These are phyloP conservation scores for Kernera saxatilis DNA, from an alignment of 345 rosid species.

Conservation along the genomic window DNA sequence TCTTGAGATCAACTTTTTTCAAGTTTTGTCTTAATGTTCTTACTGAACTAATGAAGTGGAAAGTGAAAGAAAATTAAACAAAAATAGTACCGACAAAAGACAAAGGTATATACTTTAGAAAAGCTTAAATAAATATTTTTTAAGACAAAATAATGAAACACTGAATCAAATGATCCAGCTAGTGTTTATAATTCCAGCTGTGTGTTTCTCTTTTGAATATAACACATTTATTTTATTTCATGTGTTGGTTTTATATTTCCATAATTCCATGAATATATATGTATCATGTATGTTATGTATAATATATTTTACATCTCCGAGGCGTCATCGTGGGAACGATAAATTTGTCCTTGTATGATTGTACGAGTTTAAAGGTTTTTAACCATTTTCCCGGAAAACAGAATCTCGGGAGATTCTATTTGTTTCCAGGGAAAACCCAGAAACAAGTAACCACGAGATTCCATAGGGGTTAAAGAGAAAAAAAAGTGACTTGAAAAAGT, in stretches of 20 bases:
- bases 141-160: background rate
- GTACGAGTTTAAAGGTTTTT: background rate
- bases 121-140: background rate
- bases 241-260: too few relatives aligned
- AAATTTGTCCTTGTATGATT: background rate
- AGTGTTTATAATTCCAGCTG: constrained; percentile 17
- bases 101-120: background rate
- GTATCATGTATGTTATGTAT: too few relatives aligned
- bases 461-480: background rate
- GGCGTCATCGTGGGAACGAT: background rate
- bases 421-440: background rate
- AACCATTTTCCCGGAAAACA: background rate
- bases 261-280: background rate
- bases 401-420: background rate
- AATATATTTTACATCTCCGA: background rate
- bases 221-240: background rate
- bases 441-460: background rate
- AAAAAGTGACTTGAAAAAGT: background rate
- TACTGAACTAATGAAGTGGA: background rate
- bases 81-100: constrained; percentile 5
- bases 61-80: background rate
- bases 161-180: constrained; percentile 21
- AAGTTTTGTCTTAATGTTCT: background rate
- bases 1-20: background rate
- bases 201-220: background rate